Evolutionary conservation across 306 rosid genomes (phyloP).

Genomic region (Acacia confusa): DNA sequence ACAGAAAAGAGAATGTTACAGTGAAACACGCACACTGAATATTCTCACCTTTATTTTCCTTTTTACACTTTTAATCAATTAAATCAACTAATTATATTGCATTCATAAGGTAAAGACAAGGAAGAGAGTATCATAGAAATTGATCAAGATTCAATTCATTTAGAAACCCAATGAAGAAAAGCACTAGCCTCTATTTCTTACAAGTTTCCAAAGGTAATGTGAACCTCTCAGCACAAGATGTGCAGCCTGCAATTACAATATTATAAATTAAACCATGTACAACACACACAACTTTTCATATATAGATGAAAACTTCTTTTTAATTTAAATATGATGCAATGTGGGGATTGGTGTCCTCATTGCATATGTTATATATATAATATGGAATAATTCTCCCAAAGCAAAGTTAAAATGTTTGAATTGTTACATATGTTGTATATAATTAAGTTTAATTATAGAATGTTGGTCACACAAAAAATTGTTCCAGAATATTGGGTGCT

Average conservation of each 20-base stretch:
- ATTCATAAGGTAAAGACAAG: background rate
- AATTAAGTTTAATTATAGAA: background rate
- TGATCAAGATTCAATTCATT: background rate
- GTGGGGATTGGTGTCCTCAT: conserved; percentile 28
- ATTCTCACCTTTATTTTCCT: conserved; percentile 19
- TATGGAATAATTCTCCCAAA: background rate
- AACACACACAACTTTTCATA: conserved; percentile 8
- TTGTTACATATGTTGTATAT: background rate
- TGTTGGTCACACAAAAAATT: too few species aligned
- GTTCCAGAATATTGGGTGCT: too few species aligned
- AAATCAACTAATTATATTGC: background rate
- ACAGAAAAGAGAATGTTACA: conserved; percentile 25
- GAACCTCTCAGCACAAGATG: background rate
- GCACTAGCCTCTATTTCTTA: background rate
- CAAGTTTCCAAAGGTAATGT: conserved; percentile 29
- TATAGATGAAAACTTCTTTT: background rate
- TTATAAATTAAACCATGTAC: background rate
- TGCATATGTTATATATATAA: background rate
- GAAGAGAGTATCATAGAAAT: background rate
- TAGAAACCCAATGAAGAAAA: conserved; percentile 24
- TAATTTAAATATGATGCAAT: conserved; percentile 1
- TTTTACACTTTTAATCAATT: background rate
- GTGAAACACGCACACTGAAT: conserved; percentile 17
- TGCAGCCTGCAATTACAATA: background rate
- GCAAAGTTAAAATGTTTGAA: background rate